Percentiles rank a stretch among this genome's conserved stretches.
Evolutionary conservation across 805 yeast genomes (phyloP).

Genomic region (Diddensiella transvaalensis): DNA sequence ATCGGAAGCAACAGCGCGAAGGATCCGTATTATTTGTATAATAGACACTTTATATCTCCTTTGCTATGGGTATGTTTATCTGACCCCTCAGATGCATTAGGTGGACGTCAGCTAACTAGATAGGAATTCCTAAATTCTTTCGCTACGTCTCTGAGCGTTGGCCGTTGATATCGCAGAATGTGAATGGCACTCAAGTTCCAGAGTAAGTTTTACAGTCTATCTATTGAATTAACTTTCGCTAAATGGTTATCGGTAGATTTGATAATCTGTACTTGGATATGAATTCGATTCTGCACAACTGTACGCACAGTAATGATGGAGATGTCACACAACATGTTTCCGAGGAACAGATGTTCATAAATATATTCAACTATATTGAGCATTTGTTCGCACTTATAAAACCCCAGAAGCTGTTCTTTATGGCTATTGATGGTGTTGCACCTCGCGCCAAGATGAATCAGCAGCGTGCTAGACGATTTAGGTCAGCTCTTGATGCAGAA

Average conservation of each 20-base stretch:
- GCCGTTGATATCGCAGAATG: constrained; percentile 89
- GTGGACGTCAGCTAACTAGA: too few species aligned
- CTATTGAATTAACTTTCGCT: neutral
- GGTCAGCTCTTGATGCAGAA: constrained; percentile 92
- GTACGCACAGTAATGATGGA: constrained; percentile 81
- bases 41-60: too few species aligned
- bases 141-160: constrained; percentile 97
- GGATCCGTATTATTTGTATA: too few species aligned
- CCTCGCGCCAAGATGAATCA: constrained; percentile 99
- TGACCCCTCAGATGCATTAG: too few species aligned
- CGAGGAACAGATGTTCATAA: constrained; percentile 87
- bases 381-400: constrained; percentile 83
- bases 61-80: neutral
- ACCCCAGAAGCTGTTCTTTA: constrained; percentile 81
- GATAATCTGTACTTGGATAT: constrained; percentile 94
- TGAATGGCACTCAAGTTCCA: constrained; percentile 78
- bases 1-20: too few species aligned
- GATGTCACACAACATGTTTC: constrained; percentile 61
- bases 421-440: constrained; percentile 99
- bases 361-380: constrained; percentile 92
- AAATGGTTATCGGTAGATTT: constrained; percentile 40
- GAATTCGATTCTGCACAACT: constrained; percentile 80
- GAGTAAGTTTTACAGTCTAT: constrained; percentile 41
- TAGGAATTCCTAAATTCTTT: constrained; percentile 96
- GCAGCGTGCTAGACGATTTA: constrained; percentile 91